These are phyloP conservation scores for Xylaria grammica DNA, from an alignment of 495 filamentous ascomycete species.

Conservation along the genomic window DNA sequence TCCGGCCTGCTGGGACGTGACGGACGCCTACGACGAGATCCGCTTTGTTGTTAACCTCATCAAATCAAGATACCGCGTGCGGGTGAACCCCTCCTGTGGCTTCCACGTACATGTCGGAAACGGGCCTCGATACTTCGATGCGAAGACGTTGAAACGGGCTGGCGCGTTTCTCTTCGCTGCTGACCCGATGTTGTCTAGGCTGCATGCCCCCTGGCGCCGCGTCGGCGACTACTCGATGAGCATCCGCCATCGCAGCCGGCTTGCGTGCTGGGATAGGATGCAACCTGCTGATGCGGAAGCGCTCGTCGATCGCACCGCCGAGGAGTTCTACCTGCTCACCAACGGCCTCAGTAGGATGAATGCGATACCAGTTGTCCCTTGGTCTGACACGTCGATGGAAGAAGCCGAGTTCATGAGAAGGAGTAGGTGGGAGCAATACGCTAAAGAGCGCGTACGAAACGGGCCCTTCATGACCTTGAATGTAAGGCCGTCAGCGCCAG, in stretches of 20 bases:
- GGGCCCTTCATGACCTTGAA: conserved; percentile 27
- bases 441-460: conserved; percentile 12
- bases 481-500: conserved; percentile 4
- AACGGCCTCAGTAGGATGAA: neutral
- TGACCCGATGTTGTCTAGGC: conserved; percentile 40
- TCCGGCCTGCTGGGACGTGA: conserved; percentile 27
- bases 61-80: conserved; percentile 32
- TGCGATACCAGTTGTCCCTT: conserved; percentile 6
- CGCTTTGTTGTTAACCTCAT: conserved; percentile 32
- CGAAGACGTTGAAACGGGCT: conserved; percentile 38
- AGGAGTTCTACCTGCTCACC: neutral
- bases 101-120: conserved; percentile 49
- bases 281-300: neutral
- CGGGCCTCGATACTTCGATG: conserved; percentile 30
- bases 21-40: conserved; percentile 26
- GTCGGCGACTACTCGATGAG: conserved; percentile 6
- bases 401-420: conserved; percentile 14
- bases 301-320: neutral
- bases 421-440: conserved; percentile 15
- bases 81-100: conserved; percentile 39
- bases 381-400: conserved; percentile 19
- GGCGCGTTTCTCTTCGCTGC: conserved; percentile 43
- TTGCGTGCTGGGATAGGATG: conserved; percentile 14
- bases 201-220: conserved; percentile 40
- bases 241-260: conserved; percentile 22